Base-by-base conservation (phyloP, 345 rosid species). In the Linum usitatissimum region DNA sequence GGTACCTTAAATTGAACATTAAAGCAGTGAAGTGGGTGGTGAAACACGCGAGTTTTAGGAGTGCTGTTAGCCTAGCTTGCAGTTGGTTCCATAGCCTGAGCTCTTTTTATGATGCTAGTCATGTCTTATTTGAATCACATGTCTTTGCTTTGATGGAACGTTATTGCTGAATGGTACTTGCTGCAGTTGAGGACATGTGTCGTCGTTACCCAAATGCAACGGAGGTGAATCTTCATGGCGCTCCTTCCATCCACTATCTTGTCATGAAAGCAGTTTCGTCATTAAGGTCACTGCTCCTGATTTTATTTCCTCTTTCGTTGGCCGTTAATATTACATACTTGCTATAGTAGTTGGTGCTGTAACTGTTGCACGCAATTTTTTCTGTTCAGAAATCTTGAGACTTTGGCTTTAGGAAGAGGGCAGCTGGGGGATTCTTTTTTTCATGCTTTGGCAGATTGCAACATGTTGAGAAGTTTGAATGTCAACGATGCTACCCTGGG, bases 171-270 rank as follows among this genome's bases (percentile, higher is more conserved):
- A 30, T 34, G 63, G n/a, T 31, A 13, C 14, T 57, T 48, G 23
- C 73, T 59, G 66, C 78, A 94, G 97, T 94, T 74, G 95, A 83
- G 80, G 89, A 86, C 71, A 81, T 94, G 84, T 94, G 97, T 75
- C 74, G 6, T 53, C 82, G 95, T 60, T 87, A 90, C 70, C 96
- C 97, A 38, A 86, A 86, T 75, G 96, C 96, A 51, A 77, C 85
- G 58, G 97, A 90, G 77, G 91, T 90, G 70, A 90, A 86, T 75
- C 66, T 94, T 54, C 70, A 61, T 67, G 90, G 92, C 39, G 75
- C 89, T 67, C 78, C 88, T 69, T 65, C 75, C 63, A 76, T 78
- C 30, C 78, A 87, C 72, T 61, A 77, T 48, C 85, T 90, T 57
- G 92, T 85, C 68, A 81, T 81, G 95, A 79, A 69, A 81, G 89